phyloP scores from a whole-genome alignment of 768 basidiomycete species.

The Kwoniella europaea region DNA sequence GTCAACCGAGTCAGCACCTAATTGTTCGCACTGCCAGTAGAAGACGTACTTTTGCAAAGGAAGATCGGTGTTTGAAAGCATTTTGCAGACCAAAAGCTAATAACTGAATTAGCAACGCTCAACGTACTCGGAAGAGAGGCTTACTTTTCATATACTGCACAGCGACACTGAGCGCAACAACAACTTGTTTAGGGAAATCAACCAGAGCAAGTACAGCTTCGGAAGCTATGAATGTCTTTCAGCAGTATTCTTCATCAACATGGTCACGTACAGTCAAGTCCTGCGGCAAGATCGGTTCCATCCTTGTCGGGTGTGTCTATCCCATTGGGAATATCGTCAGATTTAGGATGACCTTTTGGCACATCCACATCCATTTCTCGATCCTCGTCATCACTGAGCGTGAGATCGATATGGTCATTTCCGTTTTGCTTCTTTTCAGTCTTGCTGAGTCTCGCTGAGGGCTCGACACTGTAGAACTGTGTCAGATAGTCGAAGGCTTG shows the following conservation, averaged over 20 bases:
- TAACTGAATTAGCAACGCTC: constrained; percentile 22
- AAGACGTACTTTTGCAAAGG: constrained; percentile 64
- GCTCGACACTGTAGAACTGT: constrained; percentile 29
- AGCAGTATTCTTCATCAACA: background rate
- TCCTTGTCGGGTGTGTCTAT: constrained; percentile 1
- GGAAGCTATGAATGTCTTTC: constrained; percentile 31
- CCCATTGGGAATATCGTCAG: background rate
- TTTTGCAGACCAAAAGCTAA: constrained; percentile 74
- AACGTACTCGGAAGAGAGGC: constrained; percentile 58
- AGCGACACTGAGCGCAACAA: constrained; percentile 46
- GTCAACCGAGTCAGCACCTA: constrained; percentile 44
- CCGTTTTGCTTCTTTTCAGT: constrained; percentile 1
- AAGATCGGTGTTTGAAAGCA: constrained; percentile 74
- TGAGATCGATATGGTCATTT: constrained; percentile 27
- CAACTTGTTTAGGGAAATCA: constrained; percentile 54
- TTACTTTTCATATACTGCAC: constrained; percentile 55
- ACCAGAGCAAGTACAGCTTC: constrained; percentile 46
- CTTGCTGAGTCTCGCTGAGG: too few relatives aligned
- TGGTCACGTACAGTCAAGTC: constrained; percentile 33
- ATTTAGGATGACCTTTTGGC: background rate
- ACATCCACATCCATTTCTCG: constrained; percentile 1
- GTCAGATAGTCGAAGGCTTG: constrained; percentile 67
- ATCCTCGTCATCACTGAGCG: constrained; percentile 23
- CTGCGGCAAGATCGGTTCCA: constrained; percentile 34
- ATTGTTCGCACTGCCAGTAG: background rate